Conservation (phyloP, 441 rosid species). For the Arabidopsis lyrata region DNA sequence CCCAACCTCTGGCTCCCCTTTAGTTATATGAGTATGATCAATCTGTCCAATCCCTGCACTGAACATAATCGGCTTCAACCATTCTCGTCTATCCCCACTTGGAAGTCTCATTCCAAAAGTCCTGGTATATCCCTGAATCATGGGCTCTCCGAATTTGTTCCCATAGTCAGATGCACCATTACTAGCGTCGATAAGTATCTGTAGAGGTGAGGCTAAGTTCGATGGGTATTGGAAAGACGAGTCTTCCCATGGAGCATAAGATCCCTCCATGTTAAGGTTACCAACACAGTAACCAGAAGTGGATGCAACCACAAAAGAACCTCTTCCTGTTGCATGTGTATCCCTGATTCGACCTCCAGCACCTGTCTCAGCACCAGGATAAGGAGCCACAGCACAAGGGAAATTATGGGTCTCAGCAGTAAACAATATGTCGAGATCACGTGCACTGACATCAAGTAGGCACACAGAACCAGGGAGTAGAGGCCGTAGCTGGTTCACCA, state of each 20-base stretch:
- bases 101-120: slow-evolving; percentile 97
- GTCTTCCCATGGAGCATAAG: slow-evolving; percentile 96
- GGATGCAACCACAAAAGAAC: slow-evolving; percentile 88
- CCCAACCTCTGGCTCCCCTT: slow-evolving; percentile 89
- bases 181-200: slow-evolving; percentile 90
- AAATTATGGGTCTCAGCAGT: slow-evolving; percentile 98
- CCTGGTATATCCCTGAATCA: slow-evolving; percentile 90
- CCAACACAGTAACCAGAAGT: slow-evolving; percentile 96
- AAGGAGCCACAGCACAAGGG: slow-evolving; percentile 99
- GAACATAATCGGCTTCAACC: slow-evolving; percentile 99
- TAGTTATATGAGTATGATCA: slow-evolving; percentile 82
- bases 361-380: slow-evolving; percentile 99
- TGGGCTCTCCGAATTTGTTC: slow-evolving; percentile 94
- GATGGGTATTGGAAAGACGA: slow-evolving; percentile 76
- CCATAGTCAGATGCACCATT: slow-evolving; percentile 98
- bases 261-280: slow-evolving; percentile 78
- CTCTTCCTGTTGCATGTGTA: slow-evolving; percentile 97
- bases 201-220: slow-evolving; percentile 90
- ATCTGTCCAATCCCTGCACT: slow-evolving; percentile 92
- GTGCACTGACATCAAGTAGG: slow-evolving; percentile 54
- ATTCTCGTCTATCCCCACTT: slow-evolving; percentile 90
- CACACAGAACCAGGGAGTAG: slow-evolving; percentile 72
- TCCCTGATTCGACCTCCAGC: slow-evolving; percentile 98
- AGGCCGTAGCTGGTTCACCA: slow-evolving; percentile 75
- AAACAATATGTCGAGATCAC: slow-evolving; percentile 81